phyloP scores from a whole-genome alignment of 768 basidiomycete genomes.

The Rhodotorula toruloides region DNA sequence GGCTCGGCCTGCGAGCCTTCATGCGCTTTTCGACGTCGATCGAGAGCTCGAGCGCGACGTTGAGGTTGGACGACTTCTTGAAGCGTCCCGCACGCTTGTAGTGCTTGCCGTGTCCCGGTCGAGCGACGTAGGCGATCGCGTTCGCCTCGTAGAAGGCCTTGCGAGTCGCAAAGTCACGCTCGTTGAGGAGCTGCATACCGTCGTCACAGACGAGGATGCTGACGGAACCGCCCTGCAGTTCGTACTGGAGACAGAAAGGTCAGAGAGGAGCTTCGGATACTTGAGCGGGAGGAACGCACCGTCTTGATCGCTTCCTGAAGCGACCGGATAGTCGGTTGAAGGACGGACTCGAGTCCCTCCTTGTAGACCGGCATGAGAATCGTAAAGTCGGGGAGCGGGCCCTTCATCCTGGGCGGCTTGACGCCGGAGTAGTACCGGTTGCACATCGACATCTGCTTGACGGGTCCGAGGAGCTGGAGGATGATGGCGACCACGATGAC shows the following conservation, averaged over 20 bases:
- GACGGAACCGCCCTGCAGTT: conserved; percentile 78
- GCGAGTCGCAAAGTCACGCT: conserved; percentile 62
- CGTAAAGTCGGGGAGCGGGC: conserved; percentile 17
- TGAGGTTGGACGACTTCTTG: conserved; percentile 83
- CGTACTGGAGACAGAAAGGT: conserved; percentile 53
- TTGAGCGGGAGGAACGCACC: not conserved
- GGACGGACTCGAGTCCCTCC: conserved; percentile 41
- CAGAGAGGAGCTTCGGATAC: no score
- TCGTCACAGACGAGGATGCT: conserved; percentile 77
- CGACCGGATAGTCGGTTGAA: conserved; percentile 41
- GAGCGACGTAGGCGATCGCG: conserved; percentile 75
- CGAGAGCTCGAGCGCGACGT: conserved; percentile 58
- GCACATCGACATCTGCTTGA: conserved; percentile 24
- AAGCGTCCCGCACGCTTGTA: conserved; percentile 81
- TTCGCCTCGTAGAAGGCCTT: conserved; percentile 65
- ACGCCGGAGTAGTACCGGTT: conserved; percentile 22
- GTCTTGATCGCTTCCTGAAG: conserved; percentile 31
- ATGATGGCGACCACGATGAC: conserved; percentile 22
- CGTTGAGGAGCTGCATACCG: conserved; percentile 64
- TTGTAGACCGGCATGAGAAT: conserved; percentile 36
- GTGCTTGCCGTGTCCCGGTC: conserved; percentile 64
- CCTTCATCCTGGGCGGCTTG: conserved; percentile 13
- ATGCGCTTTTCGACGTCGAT: conserved; percentile 58
- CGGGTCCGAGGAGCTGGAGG: conserved; percentile 22
- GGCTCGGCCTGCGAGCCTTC: conserved; percentile 48